Base-by-base conservation (phyloP, 805 yeast genomes). In the Candida gorgasii region DNA sequence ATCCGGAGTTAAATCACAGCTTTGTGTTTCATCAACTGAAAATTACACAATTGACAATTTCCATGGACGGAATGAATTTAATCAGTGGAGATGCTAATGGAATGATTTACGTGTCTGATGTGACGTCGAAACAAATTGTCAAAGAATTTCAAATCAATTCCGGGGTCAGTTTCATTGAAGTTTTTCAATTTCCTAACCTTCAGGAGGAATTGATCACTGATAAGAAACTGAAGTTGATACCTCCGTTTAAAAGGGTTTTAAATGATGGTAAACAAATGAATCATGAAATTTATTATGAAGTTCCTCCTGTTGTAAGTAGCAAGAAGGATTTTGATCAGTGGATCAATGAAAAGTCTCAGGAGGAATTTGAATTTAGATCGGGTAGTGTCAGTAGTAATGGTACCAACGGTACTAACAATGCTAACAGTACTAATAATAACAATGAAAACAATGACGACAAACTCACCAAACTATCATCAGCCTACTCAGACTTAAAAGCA, bases 1-100 rank as follows among this genome's bases (percentile, higher is more conserved):
- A 80, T 49, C 67, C 69, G 8, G 73, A 78, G 29, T 61, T 78
- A 42, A 52, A 61, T 12, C 66, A 65, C 14, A 76, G 88, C 0
- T 74, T 84, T 39, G 73, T 75, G 3, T 81, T 77, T 41, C 84
- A 78, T 52, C 64, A 62, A 19, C 69, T 40, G 43, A 58, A 55
- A 2, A 78, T 86, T 2, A 77, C 87, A 0, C 65, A 77, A 29
- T 50, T 89, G 39, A 69, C 67, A 1, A 61, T 86, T 2, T 80
- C 89, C 5, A 65, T 85, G 55, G 97, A 90, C 57, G 96, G 92
- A 4, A 79, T 90, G 13, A 60, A 68, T 27, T 54, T 90, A 5
- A 66, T 85, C 2, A 78, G 89, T 5, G 97, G 97, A 26, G 95
- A 87, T 57, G 60, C 73, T 0, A 55, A 52, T n/a, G 97, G 97